Base-by-base conservation (phyloP, 2,329 filamentous ascomycete genomes). In the Exophiala alcalophila region DNA sequence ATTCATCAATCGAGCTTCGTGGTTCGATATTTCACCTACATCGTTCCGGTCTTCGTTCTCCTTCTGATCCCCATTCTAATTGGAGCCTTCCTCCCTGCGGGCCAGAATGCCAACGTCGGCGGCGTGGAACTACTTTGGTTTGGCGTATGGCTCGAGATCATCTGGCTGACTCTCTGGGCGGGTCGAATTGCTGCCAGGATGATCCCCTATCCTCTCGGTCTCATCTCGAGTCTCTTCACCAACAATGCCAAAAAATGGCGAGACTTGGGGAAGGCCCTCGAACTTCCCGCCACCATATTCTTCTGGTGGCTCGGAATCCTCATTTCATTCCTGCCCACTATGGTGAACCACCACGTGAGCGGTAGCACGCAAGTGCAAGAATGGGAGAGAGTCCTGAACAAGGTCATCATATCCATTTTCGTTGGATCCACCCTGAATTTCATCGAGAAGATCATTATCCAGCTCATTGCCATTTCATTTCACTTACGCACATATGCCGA, bases 221-320 rank as follows among this genome's bases (percentile, higher is more conserved):
- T 83, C 1, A 44, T 85, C 11, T 81, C 87, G 4, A 86, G 82
- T 57, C 70, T 91, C 4, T 82, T 88, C 59, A 92, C 90, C 11
- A 92, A 89, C 61, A 91, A 86, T 55, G 76, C 81, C 59, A 94
- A 92, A 69, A 96, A 96, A 62, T 96, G 90, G 90, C 83, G 81
- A 58, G 90, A 94, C 57, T 80, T 96, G 61, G 89, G 87, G 14
- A 83, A 82, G 46, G 81, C 89, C 56, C 75, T 97, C 31, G 91
- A 97, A 62, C 67, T 97, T 0, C 87, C 88, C 9, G 82, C 83
- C 0, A 89, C 89, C 0, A 65, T 95, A 3, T 96, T 96, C 65
- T 82, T 96, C 54, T 97, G 91, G 91, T 84, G 86, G 77, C 72
- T 97, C 9, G 86, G 86, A 11, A 79, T 94, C 11, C 79, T 95